These are phyloP conservation scores for Talaromyces ruber DNA, from an alignment of 495 filamentous ascomycete species.

Conservation along the genomic window DNA sequence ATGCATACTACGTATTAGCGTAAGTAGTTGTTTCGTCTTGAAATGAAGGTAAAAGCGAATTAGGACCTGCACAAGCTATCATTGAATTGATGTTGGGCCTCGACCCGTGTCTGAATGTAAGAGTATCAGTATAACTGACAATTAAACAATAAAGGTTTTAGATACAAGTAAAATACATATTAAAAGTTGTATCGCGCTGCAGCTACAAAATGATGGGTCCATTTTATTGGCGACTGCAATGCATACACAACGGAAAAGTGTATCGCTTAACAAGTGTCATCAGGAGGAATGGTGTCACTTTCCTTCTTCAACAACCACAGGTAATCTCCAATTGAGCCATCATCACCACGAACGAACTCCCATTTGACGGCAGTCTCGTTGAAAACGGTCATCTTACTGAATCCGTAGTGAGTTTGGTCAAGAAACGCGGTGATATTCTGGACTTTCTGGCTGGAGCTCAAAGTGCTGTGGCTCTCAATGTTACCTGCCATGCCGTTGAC, in stretches of 20 bases:
- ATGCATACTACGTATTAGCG: background rate
- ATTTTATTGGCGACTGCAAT: background rate
- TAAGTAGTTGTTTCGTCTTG: background rate
- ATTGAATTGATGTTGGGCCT: background rate
- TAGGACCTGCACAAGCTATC: background rate
- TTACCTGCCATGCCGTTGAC: slow-evolving; percentile 38
- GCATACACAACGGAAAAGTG: no score
- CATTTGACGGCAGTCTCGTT: slow-evolving; percentile 34
- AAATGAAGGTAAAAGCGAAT: background rate
- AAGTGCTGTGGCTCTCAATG: slow-evolving; percentile 32
- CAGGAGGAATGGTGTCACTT: background rate
- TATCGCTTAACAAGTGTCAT: background rate
- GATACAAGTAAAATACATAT: background rate
- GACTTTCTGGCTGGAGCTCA: slow-evolving; percentile 20
- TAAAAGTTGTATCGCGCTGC: background rate
- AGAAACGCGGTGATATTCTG: slow-evolving; percentile 38
- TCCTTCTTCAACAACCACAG: slow-evolving; percentile 27
- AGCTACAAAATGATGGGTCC: background rate
- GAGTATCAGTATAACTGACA: background rate
- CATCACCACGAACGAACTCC: slow-evolving; percentile 36
- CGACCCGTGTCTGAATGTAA: background rate
- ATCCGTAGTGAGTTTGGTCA: slow-evolving; percentile 38
- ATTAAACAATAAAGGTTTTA: background rate
- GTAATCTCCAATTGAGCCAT: slow-evolving; percentile 32
- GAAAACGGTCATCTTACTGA: slow-evolving; percentile 38